Evolutionary conservation across 768 basidiomycete genomes (phyloP), one percentile per base, ranked within the genome.

Genomic region (Brasilioporus rufonigricans): DNA sequence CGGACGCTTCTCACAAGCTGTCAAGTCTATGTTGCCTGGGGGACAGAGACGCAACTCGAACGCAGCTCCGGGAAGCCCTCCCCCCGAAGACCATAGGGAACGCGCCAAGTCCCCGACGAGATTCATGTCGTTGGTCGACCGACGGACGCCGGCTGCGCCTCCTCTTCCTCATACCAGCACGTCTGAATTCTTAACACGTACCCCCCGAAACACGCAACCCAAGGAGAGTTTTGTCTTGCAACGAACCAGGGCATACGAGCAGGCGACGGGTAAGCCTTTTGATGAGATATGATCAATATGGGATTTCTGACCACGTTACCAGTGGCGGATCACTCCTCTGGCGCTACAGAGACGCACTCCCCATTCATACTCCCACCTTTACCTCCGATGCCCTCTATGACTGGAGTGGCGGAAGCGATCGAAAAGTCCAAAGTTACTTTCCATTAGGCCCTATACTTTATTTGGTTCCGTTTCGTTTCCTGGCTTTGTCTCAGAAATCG

Each of bases 341-440:
- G 53, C 11, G 44, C 18, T 23, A 52, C 46, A 29, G 55, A 21
- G 35, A 29, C 31, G n/a, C 43, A 29, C 21, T 66, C 72, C 12
- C 65, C 72, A 52, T 76, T 79, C 63, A 67, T 75, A n/a, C 58
- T 73, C 53, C 74, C 77, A n/a, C 69, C 76, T 0, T 62, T 69
- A 23, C 64, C 70, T 31, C 61, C 69, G 9, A 59, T 73, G 16
- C 65, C 68, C 31, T 62, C 65, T n/a, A 54, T 73, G 45, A 59
- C 56, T 35, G 53, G 61, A 5, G 26, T 53, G n/a, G 32, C 46
- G n/a, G 63, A 65, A 21, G 36, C 52, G 35, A 55, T 61, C 16
- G 54, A 54, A 26, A 53, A 46, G 33, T 61, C 53, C 29, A 61
- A 38, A 39, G 18, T 41, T 16, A 44, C 47, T 4, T 43, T 50